Evolutionary conservation across 2,329 filamentous ascomycete species (phyloP).

Genomic region (Cladosporium halotolerans): DNA sequence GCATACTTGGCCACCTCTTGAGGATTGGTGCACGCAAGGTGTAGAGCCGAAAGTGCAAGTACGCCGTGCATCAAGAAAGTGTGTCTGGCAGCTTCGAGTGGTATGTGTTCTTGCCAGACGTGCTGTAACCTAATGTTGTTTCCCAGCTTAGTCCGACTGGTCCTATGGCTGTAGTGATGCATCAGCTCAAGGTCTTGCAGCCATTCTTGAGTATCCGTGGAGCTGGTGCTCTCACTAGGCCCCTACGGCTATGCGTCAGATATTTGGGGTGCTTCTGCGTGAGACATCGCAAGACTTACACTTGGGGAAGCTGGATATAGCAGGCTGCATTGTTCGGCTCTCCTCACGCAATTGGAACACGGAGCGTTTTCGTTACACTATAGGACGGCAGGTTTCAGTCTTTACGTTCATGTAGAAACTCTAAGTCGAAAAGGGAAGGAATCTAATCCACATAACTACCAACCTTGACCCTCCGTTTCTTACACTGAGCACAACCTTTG

Average conservation of each 20-base stretch:
- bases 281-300: background rate
- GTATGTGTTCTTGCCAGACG: conserved; percentile 20
- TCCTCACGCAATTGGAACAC: conserved; percentile 19
- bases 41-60: conserved; percentile 21
- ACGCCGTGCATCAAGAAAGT: conserved; percentile 24
- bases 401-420: background rate
- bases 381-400: background rate
- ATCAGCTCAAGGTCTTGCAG: conserved; percentile 26
- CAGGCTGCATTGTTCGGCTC: conserved; percentile 20
- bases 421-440: background rate
- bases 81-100: conserved; percentile 19
- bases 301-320: conserved; percentile 5
- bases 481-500: conserved; percentile 25
- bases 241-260: background rate
- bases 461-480: conserved; percentile 24
- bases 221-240: background rate
- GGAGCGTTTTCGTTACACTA: conserved; percentile 23
- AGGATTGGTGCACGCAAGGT: conserved; percentile 16
- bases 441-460: background rate
- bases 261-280: background rate
- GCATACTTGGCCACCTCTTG: conserved; percentile 17
- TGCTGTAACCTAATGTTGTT: conserved; percentile 13
- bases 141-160: conserved; percentile 10
- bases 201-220: conserved; percentile 17
- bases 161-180: conserved; percentile 19